Evolutionary conservation across 345 rosid species (phyloP).

Genomic region (Ricinus communis): DNA sequence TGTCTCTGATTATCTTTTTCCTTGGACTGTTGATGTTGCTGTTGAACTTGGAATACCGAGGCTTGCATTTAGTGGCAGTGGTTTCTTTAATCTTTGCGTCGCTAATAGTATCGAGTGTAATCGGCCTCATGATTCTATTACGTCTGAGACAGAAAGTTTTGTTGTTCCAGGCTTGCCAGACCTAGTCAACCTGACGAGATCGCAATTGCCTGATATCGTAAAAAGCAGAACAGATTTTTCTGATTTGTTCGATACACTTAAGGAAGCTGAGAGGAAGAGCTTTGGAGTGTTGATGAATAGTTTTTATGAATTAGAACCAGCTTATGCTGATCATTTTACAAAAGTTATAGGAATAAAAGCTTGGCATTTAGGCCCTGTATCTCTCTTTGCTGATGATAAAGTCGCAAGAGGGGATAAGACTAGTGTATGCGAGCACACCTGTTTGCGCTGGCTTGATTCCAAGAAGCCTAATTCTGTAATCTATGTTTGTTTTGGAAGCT

Average conservation of each 20-base stretch:
- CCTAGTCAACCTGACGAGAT: conserved; percentile 24
- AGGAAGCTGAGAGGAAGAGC: conserved; percentile 33
- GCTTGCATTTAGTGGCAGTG: conserved; percentile 38
- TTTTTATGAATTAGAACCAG: conserved; percentile 33
- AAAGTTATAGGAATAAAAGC: conserved; percentile 27
- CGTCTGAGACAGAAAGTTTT: conserved; percentile 21
- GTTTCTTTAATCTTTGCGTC: conserved; percentile 38
- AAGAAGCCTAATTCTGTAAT: conserved; percentile 31
- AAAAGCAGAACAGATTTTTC: conserved; percentile 30
- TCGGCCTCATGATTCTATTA: conserved; percentile 24
- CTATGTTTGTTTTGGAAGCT: conserved; percentile 32
- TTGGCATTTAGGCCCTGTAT: conserved; percentile 37
- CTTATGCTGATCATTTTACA: conserved; percentile 31
- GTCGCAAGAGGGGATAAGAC: conserved; percentile 25
- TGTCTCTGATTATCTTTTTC: conserved; percentile 33
- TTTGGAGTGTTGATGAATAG: conserved; percentile 35
- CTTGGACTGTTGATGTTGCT: conserved; percentile 28
- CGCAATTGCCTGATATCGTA: conserved; percentile 36
- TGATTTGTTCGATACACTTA: conserved; percentile 29
- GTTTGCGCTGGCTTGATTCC: conserved; percentile 34
- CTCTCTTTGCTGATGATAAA: conserved; percentile 23
- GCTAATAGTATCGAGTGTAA: conserved; percentile 11
- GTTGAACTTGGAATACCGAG: conserved; percentile 30
- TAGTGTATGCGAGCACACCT: conserved; percentile 2
- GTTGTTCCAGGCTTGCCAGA: conserved; percentile 30